Conservation (phyloP, 1,139 yeast genomes). For the Suzukiozyma palmioleophila region DNA sequence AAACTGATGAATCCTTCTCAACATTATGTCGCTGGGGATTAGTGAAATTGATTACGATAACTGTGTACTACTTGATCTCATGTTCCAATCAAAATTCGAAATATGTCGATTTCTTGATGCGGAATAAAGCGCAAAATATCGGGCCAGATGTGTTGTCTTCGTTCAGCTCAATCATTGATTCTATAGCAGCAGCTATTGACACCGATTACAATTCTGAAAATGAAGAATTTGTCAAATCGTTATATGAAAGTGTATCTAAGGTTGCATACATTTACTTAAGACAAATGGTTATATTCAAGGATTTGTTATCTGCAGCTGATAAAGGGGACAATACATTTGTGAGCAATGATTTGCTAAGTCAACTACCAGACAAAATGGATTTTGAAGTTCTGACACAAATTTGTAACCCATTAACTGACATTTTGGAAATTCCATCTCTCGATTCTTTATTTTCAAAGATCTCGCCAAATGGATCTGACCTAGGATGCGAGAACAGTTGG, state of each 20-base stretch:
- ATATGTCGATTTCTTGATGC: conserved; percentile 3
- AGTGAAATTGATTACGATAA: conserved; percentile 23
- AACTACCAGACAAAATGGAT: conserved; percentile 3
- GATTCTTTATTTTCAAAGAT: conserved; percentile 15
- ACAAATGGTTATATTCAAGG: conserved; percentile 32
- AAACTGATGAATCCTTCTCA: conserved; percentile 40
- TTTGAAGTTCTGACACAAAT: conserved; percentile 14
- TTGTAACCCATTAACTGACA: conserved; percentile 16
- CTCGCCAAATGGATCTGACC: conserved; percentile 3
- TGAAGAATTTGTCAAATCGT: conserved; percentile 8
- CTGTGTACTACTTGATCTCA: conserved; percentile 16
- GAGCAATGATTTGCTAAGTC: conserved; percentile 9
- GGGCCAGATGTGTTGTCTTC: neutral
- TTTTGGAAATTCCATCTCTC: conserved; percentile 19
- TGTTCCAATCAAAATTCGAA: conserved; percentile 5
- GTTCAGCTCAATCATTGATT: neutral
- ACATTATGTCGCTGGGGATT: conserved; percentile 29
- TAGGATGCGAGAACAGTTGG: conserved; percentile 21
- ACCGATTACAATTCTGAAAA: conserved; percentile 4
- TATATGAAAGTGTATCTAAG: conserved; percentile 28
- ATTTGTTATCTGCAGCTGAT: conserved; percentile 25
- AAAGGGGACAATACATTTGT: conserved; percentile 22
- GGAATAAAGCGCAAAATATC: neutral
- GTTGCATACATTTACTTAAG: conserved; percentile 32
- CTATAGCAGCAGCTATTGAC: conserved; percentile 1